Evolutionary conservation across 805 yeast species (phyloP), one percentile per base, ranked within the genome.

Genomic region (Ascoidea rubescens): DNA sequence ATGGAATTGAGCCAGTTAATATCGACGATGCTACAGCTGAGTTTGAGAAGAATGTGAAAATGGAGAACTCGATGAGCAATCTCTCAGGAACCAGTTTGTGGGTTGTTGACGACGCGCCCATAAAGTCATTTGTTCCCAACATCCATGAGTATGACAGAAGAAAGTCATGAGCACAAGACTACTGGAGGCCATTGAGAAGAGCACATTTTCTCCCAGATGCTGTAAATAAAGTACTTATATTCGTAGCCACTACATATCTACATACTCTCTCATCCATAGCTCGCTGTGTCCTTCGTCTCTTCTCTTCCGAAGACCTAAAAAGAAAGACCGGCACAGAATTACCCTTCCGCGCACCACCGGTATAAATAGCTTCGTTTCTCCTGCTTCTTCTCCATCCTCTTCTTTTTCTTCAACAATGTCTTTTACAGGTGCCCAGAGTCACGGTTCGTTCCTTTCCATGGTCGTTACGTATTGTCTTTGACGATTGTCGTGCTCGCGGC

Each of bases 401-500:
- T 54, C 43, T 52, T 48, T 42, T 51, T 55, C 53, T 50, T 47
- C 46, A 51, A 56, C 57, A 56, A 53, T 56, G 57, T 55, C 54
- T 53, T 56, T 50, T 48, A 46, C 48, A 55, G 58, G 58, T 55
- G 56, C 58, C 58, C 58, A 55, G 58, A 55, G 58, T 55, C 58
- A 55, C 58, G 58, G 55, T 53, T 54, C 58, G 56, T 28, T 52
- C 49, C 45, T 52, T 46, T 52, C 53, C 49, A 45, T 52, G 57
- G 52, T 48, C 53, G 54, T 50, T 32, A 54, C 56, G 31, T 52
- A 46, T 52, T 55, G 47, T 54, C 52, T 52, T 31, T 52, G 55
- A 52, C 48, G 59, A 64, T 57, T 70, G 76, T 77, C 87, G 95
- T 86, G 95, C 95, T 86, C 90, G 93, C 93, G 93, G 85, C 70